These are phyloP conservation scores for Aspergillus bridgeri DNA, from an alignment of 495 filamentous ascomycete species.

Conservation along the genomic window DNA sequence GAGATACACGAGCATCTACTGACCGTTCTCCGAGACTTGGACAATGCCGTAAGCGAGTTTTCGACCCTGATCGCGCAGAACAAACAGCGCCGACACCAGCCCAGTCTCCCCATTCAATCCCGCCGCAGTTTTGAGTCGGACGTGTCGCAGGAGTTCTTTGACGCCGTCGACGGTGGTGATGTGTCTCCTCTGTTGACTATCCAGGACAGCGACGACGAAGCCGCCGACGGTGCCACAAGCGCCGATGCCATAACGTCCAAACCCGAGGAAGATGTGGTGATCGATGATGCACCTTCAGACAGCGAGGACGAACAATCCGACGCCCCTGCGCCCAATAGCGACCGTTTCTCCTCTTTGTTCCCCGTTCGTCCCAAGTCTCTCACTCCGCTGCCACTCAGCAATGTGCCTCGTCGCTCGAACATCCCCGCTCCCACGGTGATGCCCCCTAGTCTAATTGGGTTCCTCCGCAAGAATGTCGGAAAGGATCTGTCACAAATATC, in stretches of 20 bases:
- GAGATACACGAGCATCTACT: constrained; percentile 74
- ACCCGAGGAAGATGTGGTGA: constrained; percentile 27
- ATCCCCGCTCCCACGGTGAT: constrained; percentile 67
- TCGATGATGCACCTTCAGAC: constrained; percentile 41
- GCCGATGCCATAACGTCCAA: constrained; percentile 5
- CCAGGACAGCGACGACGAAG: constrained; percentile 57
- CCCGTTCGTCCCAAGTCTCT: constrained; percentile 71
- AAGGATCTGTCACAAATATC: constrained; percentile 94
- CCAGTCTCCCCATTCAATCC: constrained; percentile 46
- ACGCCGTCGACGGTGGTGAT: constrained; percentile 70
- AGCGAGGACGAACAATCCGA: constrained; percentile 55
- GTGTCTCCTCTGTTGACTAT: constrained; percentile 73
- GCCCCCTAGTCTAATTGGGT: constrained; percentile 87
- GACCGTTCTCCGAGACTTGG: constrained; percentile 76
- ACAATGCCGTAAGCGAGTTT: constrained; percentile 78
- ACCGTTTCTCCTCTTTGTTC: constrained; percentile 56
- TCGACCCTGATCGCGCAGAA: constrained; percentile 69
- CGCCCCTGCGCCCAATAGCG: constrained; percentile 32
- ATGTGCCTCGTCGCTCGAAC: constrained; percentile 63
- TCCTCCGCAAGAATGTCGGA: constrained; percentile 95
- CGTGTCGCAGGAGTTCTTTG: constrained; percentile 87
- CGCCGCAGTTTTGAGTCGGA: constrained; percentile 80
- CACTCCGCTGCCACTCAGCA: constrained; percentile 68
- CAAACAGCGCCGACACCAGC: constrained; percentile 68
- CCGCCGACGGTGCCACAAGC: constrained; percentile 15